Conservation (phyloP, 179 eudicot species). For the Silene coronaria region DNA sequence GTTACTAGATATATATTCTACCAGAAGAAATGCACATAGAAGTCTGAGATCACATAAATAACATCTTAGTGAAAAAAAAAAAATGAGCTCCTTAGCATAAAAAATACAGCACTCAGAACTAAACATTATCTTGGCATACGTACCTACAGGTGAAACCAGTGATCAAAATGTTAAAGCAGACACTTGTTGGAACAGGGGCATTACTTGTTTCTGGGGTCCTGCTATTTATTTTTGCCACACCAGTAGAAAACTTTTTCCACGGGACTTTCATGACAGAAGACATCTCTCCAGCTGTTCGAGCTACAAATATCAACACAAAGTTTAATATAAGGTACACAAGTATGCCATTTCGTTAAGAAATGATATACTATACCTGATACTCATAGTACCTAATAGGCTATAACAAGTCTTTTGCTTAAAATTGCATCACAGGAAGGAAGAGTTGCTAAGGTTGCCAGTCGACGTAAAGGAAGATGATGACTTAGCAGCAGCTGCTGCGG, state of each 20-base stretch:
- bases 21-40: not conserved
- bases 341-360: not conserved
- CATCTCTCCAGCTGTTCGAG: slow-evolving; percentile 31
- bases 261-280: slow-evolving; percentile 34
- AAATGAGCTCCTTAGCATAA: not conserved
- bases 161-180: slow-evolving; percentile 84
- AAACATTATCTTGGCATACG: not conserved
- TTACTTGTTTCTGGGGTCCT: slow-evolving; percentile 62
- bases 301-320: slow-evolving; percentile 39
- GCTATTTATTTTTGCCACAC: slow-evolving; percentile 71
- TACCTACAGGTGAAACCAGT: slow-evolving; percentile 80
- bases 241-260: slow-evolving; percentile 66
- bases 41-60: not conserved
- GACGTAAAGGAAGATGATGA: slow-evolving; percentile 73
- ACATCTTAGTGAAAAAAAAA: slow-evolving; percentile 11
- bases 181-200: slow-evolving; percentile 80
- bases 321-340: slow-evolving; percentile 48
- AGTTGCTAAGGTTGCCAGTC: slow-evolving; percentile 64
- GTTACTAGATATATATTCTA: not conserved
- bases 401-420: not conserved
- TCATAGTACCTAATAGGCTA: not conserved
- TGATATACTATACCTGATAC: not conserved
- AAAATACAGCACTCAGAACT: not conserved
- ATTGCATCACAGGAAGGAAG: slow-evolving; percentile 55
- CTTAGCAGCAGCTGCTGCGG: slow-evolving; percentile 87